Conservation (phyloP, 805 yeast species). For the Candida loeiensis region DNA sequence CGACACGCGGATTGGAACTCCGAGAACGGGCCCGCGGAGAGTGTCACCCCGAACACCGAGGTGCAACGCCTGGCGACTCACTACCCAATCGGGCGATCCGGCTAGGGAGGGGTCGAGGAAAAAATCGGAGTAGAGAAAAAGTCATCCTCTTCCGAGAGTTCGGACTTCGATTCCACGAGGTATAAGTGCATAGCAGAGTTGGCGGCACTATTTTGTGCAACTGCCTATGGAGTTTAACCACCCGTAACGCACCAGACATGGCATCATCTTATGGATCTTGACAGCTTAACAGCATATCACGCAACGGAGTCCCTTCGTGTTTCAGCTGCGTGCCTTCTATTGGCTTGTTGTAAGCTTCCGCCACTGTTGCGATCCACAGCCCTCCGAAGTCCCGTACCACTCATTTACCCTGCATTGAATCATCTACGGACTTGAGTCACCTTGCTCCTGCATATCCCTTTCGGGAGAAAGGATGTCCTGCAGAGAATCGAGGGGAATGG, state of each 20-base stretch:
- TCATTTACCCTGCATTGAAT: neutral
- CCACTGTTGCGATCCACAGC: neutral
- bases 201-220: too few relatives aligned
- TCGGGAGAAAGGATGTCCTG: conserved; percentile 10
- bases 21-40: conserved; percentile 4
- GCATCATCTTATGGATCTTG: too few relatives aligned
- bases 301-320: too few relatives aligned
- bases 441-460: neutral
- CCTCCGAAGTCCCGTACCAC: too few relatives aligned
- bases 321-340: too few relatives aligned
- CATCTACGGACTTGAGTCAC: conserved; percentile 7
- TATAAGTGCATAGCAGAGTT: too few relatives aligned
- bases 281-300: too few relatives aligned
- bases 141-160: neutral
- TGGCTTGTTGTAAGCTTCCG: too few relatives aligned
- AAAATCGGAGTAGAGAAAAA: conserved; percentile 2
- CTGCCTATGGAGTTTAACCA: neutral
- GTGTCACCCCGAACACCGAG: conserved; percentile 4
- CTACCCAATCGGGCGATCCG: conserved; percentile 5
- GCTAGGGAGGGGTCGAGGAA: neutral
- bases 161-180: conserved; percentile 1
- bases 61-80: conserved; percentile 3
- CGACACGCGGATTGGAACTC: neutral
- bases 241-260: too few relatives aligned
- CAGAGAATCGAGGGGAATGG: neutral